Conservation (phyloP, 352 stramenopile species). For the Blastocystis sp. region DNA sequence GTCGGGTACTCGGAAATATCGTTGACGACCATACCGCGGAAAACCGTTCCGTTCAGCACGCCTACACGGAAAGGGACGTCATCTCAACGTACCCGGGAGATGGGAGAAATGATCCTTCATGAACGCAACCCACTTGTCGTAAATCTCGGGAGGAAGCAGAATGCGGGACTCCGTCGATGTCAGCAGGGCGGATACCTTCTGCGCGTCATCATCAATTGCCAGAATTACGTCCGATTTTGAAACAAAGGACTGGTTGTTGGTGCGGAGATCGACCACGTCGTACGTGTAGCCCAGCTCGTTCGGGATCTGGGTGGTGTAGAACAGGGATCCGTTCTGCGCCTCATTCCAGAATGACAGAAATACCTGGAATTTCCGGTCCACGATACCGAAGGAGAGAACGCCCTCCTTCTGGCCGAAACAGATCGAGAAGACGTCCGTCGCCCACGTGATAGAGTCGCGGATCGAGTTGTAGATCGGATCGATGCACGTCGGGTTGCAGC, state of each 20-base stretch:
- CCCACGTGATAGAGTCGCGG: conserved; percentile 26
- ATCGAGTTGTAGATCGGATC: conserved; percentile 70
- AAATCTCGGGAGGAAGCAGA: background rate
- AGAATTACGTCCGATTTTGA: background rate
- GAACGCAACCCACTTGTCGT: background rate
- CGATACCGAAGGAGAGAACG: conserved; percentile 24
- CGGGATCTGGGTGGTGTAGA: conserved; percentile 26
- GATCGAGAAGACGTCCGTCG: conserved; percentile 34
- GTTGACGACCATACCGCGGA: background rate
- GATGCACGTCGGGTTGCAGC: conserved; percentile 67
- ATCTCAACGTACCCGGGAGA: background rate
- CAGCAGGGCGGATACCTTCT: background rate
- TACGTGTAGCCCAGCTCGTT: conserved; percentile 64
- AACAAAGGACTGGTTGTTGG: conserved; percentile 32
- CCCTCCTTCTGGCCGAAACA: conserved; percentile 22
- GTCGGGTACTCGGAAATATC: background rate
- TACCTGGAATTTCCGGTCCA: conserved; percentile 42
- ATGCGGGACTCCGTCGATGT: conserved; percentile 29
- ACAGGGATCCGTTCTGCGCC: background rate
- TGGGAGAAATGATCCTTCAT: conserved; percentile 46
- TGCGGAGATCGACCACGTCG: background rate
- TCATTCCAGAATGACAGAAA: background rate
- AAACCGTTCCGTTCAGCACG: conserved; percentile 34
- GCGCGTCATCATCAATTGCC: background rate
- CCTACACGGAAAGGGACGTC: background rate